A percentile compares a stretch with the other conserved stretches of the same genome.
These are phyloP conservation scores for Triangularia setosa DNA, from an alignment of 2,329 filamentous ascomycete genomes.

Conservation along the genomic window DNA sequence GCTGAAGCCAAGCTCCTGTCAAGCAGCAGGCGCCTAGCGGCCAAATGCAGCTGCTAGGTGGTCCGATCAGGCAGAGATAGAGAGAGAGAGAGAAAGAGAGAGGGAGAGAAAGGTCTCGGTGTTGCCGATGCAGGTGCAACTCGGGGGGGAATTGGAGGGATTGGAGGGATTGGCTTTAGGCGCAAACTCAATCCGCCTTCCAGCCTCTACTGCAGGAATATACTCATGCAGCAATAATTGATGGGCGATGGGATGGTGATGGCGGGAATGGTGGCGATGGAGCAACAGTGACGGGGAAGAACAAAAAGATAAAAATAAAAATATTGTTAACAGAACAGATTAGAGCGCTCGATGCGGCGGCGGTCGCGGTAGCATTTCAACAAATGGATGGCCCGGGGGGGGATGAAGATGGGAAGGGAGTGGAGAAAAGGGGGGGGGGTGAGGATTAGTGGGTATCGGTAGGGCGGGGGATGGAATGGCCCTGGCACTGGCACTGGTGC, in stretches of 20 bases:
- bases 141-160: background rate
- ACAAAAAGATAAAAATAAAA: background rate
- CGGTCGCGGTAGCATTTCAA: background rate
- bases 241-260: conserved; percentile 8
- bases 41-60: background rate
- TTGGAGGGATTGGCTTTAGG: background rate
- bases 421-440: background rate
- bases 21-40: too few species aligned
- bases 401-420: background rate
- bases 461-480: background rate
- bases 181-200: background rate
- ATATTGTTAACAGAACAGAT: background rate
- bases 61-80: background rate
- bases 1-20: conserved; percentile 1
- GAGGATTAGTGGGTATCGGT: background rate
- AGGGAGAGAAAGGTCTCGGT: background rate
- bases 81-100: background rate
- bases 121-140: conserved; percentile 6
- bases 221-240: too few species aligned
- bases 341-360: background rate
- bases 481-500: background rate
- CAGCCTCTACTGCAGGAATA: too few species aligned
- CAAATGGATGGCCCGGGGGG: conserved; percentile 1
- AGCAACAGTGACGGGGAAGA: background rate
- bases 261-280: background rate